Base-by-base conservation (phyloP, 1,284 basidiomycete genomes). In the Thecaphora frezii region DNA sequence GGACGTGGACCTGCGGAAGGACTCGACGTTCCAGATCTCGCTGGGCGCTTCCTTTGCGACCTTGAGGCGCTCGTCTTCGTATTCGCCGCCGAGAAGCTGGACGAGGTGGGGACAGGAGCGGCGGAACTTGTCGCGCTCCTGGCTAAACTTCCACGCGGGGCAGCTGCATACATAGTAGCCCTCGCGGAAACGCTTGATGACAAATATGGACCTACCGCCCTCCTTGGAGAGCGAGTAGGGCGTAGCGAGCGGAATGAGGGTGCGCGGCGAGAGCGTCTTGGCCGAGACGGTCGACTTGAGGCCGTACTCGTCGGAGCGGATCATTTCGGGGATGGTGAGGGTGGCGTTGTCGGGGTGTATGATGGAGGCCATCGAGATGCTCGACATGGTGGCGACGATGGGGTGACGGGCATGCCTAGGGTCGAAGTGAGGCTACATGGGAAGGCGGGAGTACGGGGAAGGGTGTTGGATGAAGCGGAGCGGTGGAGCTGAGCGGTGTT, bases 31-130 rank as follows among this genome's bases (percentile, higher is more conserved):
- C 44, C 51, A 66, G 5, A 73, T 58, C n/a, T 51, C 66, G 44
- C 54, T 46, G 18, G 54, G 52, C 30, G 59, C 41, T 19, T 56
- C 54, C n/a, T 53, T 56, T 12, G 53, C 55, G 3, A 59, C 18
- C 1, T 51, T 22, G 21, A 53, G 48, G 8, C 51, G 46, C 22
- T 63, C 55, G 9, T 25, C 75, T 71, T 86, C 85, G 74, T 86
- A 87, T 39, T 80, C 80, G 13, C 85, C 84, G 2, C 86, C 86
- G 16, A 88, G 81, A 16, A 87, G 74, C 1, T 82, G 74, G 51
- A 82, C 82, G 40, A 87, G 80, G 66, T 88, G 86, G 60, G 86
- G 85, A 80, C 86, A 87, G 3, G 84, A 83, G 19, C 86, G 84
- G 1, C 83, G 83, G 65, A 85, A 84, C 40, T 84, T 81, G 8